Conservation (phyloP, 2,329 filamentous ascomycete genomes). For the Epichloe coenophiala region DNA sequence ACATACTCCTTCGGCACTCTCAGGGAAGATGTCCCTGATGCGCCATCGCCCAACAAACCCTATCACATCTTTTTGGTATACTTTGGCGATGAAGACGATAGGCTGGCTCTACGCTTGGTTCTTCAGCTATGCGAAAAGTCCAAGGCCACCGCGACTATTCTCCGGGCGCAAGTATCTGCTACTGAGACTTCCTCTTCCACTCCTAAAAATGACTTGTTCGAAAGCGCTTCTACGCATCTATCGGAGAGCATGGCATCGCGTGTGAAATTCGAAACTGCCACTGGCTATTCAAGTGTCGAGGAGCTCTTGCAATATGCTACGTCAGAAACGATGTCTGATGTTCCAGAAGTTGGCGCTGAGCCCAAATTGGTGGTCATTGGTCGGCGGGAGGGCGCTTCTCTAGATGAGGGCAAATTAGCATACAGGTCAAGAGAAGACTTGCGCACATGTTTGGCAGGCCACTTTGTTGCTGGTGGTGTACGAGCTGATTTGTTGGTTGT, state of each 20-base stretch:
- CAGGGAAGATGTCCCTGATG: slow-evolving; percentile 39
- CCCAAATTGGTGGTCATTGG: slow-evolving; percentile 13
- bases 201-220: slow-evolving; percentile 5
- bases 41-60: slow-evolving; percentile 50
- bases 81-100: slow-evolving; percentile 73
- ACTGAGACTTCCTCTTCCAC: slow-evolving; percentile 1
- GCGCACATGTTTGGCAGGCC: slow-evolving; percentile 10
- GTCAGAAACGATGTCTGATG: slow-evolving; percentile 4
- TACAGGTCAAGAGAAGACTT: slow-evolving; percentile 9
- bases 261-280: slow-evolving; percentile 10
- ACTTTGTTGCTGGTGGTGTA: slow-evolving; percentile 11
- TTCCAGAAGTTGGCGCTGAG: slow-evolving; percentile 1
- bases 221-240: slow-evolving; percentile 4
- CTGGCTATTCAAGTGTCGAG: slow-evolving; percentile 8
- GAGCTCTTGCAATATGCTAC: slow-evolving; percentile 12
- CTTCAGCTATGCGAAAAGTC: slow-evolving; percentile 72
- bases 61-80: slow-evolving; percentile 84
- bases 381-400: slow-evolving; percentile 6
- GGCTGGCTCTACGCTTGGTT: slow-evolving; percentile 63
- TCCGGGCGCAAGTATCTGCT: slow-evolving; percentile 21
- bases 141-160: slow-evolving; percentile 64
- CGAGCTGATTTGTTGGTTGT: slow-evolving; percentile 15
- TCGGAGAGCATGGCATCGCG: slow-evolving; percentile 6
- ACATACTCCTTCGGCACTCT: slow-evolving; percentile 44
- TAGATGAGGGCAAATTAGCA: slow-evolving; percentile 12